A percentile compares a stretch with the other conserved stretches of the same genome.
Evolutionary conservation across 2,329 filamentous ascomycete genomes (phyloP).

Genomic region (Pestalotiopsis sp.): DNA sequence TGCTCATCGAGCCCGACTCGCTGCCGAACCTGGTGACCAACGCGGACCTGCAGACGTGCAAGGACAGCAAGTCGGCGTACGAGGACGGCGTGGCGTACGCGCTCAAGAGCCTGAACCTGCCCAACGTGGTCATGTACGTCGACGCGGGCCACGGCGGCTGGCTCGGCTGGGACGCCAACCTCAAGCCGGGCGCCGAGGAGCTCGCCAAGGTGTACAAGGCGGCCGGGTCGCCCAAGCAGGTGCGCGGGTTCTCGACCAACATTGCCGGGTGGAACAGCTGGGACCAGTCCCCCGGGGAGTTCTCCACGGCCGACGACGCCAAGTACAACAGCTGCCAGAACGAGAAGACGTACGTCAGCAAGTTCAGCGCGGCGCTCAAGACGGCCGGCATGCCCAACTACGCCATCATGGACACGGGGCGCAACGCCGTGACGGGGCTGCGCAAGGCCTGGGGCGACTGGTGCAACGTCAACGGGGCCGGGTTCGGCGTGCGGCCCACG

Average conservation of each 20-base stretch:
- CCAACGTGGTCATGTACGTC: conserved; percentile 62
- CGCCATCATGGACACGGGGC: conserved; percentile 22
- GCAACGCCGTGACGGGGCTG: conserved; percentile 46
- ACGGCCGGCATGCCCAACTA: conserved; percentile 41
- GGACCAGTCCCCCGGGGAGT: conserved; percentile 36
- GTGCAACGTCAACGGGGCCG: conserved; percentile 59
- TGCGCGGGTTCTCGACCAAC: conserved; percentile 57
- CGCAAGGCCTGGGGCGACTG: conserved; percentile 53
- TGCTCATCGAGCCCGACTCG: conserved; percentile 59
- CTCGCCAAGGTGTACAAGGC: conserved; percentile 54
- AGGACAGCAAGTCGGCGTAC: conserved; percentile 51
- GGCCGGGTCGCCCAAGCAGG: conserved; percentile 48
- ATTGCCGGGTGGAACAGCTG: conserved; percentile 59
- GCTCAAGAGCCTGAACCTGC: conserved; percentile 51
- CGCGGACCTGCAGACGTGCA: conserved; percentile 52
- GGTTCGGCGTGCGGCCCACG: conserved; percentile 57
- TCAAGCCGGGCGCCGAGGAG: conserved; percentile 51
- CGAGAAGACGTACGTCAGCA: conserved; percentile 57
- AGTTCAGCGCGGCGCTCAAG: conserved; percentile 66
- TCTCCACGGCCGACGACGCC: conserved; percentile 34
- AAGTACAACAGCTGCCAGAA: conserved; percentile 50
- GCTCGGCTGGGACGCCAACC: conserved; percentile 62
- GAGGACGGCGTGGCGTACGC: conserved; percentile 52
- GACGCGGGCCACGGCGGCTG: conserved; percentile 63
- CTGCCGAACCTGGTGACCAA: conserved; percentile 64